Conservation (phyloP, 1,284 basidiomycete genomes). For the Earliella scabrosa region DNA sequence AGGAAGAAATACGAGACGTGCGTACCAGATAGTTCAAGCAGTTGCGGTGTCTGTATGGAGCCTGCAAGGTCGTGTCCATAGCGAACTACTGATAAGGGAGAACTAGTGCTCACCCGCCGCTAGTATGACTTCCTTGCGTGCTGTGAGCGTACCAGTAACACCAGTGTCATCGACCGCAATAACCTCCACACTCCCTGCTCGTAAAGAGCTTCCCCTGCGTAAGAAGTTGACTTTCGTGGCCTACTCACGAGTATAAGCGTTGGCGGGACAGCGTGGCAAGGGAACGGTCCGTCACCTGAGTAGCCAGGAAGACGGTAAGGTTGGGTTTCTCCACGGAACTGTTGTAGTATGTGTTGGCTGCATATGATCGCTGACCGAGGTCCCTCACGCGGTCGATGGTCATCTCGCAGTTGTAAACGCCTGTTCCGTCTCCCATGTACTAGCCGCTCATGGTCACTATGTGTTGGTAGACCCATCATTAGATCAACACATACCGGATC, state of each 20-base stretch:
- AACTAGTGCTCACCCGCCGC: constrained; percentile 25
- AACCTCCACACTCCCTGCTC: constrained; percentile 39
- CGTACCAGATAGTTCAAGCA: constrained; percentile 32
- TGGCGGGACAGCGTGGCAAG: neutral
- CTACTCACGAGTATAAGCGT: neutral
- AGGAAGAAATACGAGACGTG: no score
- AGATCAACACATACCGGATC: constrained; percentile 25
- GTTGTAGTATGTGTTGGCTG: constrained; percentile 28
- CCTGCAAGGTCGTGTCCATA: constrained; percentile 7
- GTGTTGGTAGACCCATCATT: no score
- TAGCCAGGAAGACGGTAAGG: constrained; percentile 11
- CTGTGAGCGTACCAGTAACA: constrained; percentile 17
- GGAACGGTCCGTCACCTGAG: constrained; percentile 9
- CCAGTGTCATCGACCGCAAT: constrained; percentile 15
- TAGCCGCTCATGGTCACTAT: neutral
- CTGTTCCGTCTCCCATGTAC: constrained; percentile 28
- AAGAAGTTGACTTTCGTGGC: constrained; percentile 3
- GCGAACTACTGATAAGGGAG: neutral
- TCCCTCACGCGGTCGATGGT: constrained; percentile 25
- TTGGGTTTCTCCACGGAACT: constrained; percentile 9
- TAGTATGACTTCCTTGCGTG: constrained; percentile 30
- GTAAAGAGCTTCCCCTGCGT: constrained; percentile 47
- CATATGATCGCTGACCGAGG: constrained; percentile 28
- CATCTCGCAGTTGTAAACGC: constrained; percentile 25
- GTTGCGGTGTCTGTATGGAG: constrained; percentile 29